phyloP scores from a whole-genome alignment of 129 eudicot genomes.

The Tanacetum coccineum region DNA sequence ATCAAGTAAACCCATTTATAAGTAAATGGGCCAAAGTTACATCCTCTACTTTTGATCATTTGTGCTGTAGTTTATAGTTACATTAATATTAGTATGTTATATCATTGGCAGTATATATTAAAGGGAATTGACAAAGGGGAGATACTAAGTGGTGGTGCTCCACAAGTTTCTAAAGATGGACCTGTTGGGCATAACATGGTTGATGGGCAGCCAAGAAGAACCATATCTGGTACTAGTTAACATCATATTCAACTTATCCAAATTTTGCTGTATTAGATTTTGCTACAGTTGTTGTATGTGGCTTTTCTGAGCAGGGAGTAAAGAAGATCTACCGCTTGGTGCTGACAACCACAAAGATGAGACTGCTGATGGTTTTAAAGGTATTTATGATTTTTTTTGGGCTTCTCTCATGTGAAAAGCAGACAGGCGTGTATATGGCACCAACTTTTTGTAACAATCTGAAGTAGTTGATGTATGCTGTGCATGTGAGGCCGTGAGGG shows the following conservation, averaged over 20 bases:
- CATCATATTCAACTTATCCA: not conserved
- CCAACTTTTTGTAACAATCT: no score
- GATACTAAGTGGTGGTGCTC: slow-evolving; percentile 76
- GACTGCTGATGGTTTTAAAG: slow-evolving; percentile 39
- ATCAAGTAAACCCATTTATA: no score
- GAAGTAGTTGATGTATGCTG: no score
- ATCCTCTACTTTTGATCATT: no score
- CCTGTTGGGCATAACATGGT: slow-evolving; percentile 18
- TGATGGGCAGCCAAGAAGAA: slow-evolving; percentile 61
- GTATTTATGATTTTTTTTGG: slow-evolving; percentile 23
- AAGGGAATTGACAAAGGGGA: slow-evolving; percentile 95
- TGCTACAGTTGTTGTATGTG: slow-evolving; percentile 5
- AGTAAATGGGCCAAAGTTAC: no score
- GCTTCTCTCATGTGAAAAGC: not conserved
- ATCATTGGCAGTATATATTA: slow-evolving; percentile 49
- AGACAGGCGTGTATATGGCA: not conserved
- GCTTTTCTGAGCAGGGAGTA: slow-evolving; percentile 53
- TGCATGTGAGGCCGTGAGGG: no score
- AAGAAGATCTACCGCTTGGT: slow-evolving; percentile 58
- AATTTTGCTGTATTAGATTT: not conserved
- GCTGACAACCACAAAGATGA: slow-evolving; percentile 49
- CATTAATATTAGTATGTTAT: not conserved
- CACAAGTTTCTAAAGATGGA: slow-evolving; percentile 76
- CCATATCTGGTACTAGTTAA: slow-evolving; percentile 50
- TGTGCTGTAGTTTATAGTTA: not conserved